Base-by-base conservation (phyloP, 495 filamentous ascomycete genomes). In the Penicillium cosmopolitanum region DNA sequence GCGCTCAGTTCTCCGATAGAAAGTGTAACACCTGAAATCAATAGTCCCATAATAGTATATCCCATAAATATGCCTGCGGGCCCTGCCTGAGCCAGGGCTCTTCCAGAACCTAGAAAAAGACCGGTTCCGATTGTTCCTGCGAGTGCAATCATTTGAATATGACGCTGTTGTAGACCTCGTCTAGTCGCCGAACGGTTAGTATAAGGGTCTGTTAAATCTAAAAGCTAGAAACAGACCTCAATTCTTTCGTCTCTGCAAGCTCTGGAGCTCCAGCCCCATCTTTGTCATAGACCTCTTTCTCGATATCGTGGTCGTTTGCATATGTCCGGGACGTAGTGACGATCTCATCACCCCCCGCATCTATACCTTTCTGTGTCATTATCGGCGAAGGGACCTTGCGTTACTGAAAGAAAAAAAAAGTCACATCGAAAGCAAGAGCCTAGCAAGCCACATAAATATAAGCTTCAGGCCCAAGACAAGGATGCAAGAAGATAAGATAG, bases 1-100 rank as follows among this genome's bases (percentile, higher is more conserved):
- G 71, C 57, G 16, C 65, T 57, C 42, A 73, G 25, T 56, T 74
- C 70, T 21, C 58, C 71, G n/a, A 67, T 53, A 1, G 65, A 56
- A 16, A 73, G 52, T 3, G 63, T 56, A 15, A 73, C 67, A 19
- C 58, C 46, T 12, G 50, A 65, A 16, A 69, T 62, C 5, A 62
- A 25, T 9, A 69, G n/a, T 2, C 69, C 71, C 46, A 69, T 56
- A 16, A 70, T 53, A 4, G 51, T 4, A 53, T 72, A 74, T 11
- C 58, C 71, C 35, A 73, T 54, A 51, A 73, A 63, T 12, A 63
- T 59, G 5, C 85, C 80, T 5, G 74, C 85, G 28, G 90, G 90
- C 2, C 87, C 87, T 53, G 80, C 82, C 55, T 76, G 73, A 28
- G 83, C 80, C 28, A 88, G 75, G 13, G 84, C 80, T 44, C 78